Evolutionary conservation across 2,329 filamentous ascomycete species (phyloP), one percentile per base, ranked within the genome.

Genomic region (Paramyrothecium sp.): DNA sequence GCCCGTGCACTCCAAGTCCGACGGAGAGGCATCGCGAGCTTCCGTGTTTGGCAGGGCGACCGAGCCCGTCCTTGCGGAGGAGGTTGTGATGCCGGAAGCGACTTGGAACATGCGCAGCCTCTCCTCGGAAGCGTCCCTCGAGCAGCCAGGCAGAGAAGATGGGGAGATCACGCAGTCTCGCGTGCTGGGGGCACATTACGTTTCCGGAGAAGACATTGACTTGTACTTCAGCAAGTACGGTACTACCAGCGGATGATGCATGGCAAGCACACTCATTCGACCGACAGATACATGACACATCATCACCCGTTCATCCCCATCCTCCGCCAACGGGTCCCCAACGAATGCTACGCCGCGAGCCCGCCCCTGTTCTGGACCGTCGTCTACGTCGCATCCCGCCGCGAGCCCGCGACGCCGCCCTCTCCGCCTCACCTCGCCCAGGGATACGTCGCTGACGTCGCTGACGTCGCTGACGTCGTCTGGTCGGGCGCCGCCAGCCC

Each of bases 341-440:
- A 85, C 57, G 73, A 76, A 54, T 78, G 77, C 60, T 84, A 81
- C 60, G 74, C 78, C 11, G 65, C 77, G 1, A 75, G 75, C 2
- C 74, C 76, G 2, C 71, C 81, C 10, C 74, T 85, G 7, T 85
- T 85, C 63, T 85, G 82, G 82, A 72, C 78, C n/a, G 74, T 85
- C 55, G 71, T 85, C 47, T 78, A 76, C 59, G 75, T 82, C 19
- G 73, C 79, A 8, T 78, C 76, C 23, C 79, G 81, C 2, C 77
- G 80, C 1, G n/a, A n/a, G n/a, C n/a, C n/a, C n/a, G n/a, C n/a
- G n/a, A n/a, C n/a, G n/a, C n/a, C n/a, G n/a, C n/a, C n/a, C n/a
- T n/a, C n/a, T n/a, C n/a, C n/a, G n/a, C n/a, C n/a, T n/a, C n/a
- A n/a, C n/a, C 82, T 82, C 60, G 72, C 78, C 3, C 75, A 74